Base-by-base conservation (phyloP, 2,329 filamentous ascomycete genomes). In the Orbilia brochopaga region DNA sequence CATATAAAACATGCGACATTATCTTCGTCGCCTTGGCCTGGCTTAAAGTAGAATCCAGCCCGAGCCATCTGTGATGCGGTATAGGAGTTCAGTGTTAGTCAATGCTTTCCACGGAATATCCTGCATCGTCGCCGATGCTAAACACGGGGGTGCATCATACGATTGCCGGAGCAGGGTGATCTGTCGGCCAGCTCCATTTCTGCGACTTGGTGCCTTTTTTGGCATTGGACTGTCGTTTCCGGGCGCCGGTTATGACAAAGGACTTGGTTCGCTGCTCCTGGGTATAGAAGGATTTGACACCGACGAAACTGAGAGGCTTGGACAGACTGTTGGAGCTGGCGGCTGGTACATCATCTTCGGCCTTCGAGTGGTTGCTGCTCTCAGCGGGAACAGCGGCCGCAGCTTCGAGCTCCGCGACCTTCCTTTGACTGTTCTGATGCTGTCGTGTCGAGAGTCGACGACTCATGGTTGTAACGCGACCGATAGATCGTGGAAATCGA, bases 1-100 rank as follows among this genome's bases (percentile, higher is more conserved):
- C 94, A 99, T 40, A 92, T 83, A 79, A 95, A 97, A 79, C 94
- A 99, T 75, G 87, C 85, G 53, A 90, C 90, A 79, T 97, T 97
- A 79, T 99, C 94, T 40, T 88, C 88, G 77, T 87, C 90, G 52
- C 86, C 84, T 57, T 86, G 83, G 13, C 85, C 86, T 1, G 94
- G 93, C 72, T 88, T 86, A 81, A 91, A 97, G 81, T 89, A 94
- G 81, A 99, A 96, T 40, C 94, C 94, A 64, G 94, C 93, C 77
- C 86, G 87, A 2, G 94, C 93, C 76, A 99, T 88, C 90, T 96
- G 78, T 50, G 21, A 13, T 15, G 13, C n/a, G 5, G n/a, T 6
- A 42, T 4, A 4, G 13, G 32, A 10, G 8, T 13, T n/a, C 6
- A 48, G 27, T 3, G 27, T 56, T 37, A 23, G 19, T 11, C 5